Evolutionary conservation across 2,329 filamentous ascomycete species (phyloP).

Genomic region (Fusarium albidum): DNA sequence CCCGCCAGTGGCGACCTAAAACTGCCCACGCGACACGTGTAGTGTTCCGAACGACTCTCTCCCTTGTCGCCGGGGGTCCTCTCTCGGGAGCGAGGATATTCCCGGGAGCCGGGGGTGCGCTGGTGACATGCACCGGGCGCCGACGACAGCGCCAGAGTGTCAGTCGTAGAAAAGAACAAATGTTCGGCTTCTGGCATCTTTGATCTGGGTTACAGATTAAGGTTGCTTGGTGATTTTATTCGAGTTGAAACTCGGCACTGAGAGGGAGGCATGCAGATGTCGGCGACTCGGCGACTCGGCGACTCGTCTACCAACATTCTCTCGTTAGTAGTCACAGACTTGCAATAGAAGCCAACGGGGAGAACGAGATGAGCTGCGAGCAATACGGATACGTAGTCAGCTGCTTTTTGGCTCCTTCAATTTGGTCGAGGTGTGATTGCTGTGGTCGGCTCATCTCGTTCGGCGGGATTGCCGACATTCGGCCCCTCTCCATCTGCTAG

Average conservation of each 20-base stretch:
- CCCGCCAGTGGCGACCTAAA: constrained; percentile 7
- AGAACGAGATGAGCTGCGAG: constrained; percentile 31
- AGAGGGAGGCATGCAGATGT: neutral
- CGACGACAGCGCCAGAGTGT: neutral
- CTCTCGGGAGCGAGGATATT: constrained; percentile 27
- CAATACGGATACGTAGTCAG: constrained; percentile 28
- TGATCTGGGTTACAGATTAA: neutral
- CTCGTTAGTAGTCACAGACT: no score
- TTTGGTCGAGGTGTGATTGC: constrained; percentile 21
- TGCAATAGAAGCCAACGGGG: constrained; percentile 1
- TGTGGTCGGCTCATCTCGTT: constrained; percentile 19
- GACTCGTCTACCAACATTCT: neutral
- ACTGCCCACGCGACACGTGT: constrained; percentile 35
- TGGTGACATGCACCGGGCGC: neutral
- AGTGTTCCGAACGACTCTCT: constrained; percentile 14
- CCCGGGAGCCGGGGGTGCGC: constrained; percentile 18
- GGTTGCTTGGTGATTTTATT: neutral
- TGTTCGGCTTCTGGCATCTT: neutral
- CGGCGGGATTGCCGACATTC: constrained; percentile 27
- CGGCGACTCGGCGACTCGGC: no score
- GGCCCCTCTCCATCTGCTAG: constrained; percentile 27
- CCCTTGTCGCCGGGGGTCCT: constrained; percentile 15
- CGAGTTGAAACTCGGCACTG: neutral
- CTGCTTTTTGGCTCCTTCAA: constrained; percentile 8
- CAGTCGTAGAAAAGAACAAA: no score